Conservation (phyloP, 768 basidiomycete species). For the Naganishia onofrii region DNA sequence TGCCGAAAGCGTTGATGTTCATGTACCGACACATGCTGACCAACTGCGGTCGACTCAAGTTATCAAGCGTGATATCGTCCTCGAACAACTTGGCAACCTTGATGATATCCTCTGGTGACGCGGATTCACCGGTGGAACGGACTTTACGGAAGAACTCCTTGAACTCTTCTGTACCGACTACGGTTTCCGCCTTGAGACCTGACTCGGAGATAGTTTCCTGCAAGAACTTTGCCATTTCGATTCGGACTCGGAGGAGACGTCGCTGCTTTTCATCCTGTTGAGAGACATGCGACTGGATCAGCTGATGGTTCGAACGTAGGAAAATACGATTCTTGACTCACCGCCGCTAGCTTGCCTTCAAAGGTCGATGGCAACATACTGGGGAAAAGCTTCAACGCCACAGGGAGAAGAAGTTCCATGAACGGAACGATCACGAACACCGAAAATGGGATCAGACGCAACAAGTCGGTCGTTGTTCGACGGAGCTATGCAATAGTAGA, state of each 20-base stretch:
- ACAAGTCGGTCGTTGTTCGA: constrained; percentile 86
- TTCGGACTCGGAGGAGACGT: constrained; percentile 85
- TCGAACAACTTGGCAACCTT: constrained; percentile 95
- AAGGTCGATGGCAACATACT: constrained; percentile 99
- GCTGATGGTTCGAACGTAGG: background rate
- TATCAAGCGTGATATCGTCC: constrained; percentile 96
- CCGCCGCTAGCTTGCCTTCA: constrained; percentile 92
- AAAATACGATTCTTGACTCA: constrained; percentile 50
- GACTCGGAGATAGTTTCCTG: constrained; percentile 96
- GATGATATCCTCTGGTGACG: constrained; percentile 81
- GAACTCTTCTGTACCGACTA: constrained; percentile 91
- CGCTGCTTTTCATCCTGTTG: constrained; percentile 92
- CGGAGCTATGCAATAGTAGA: constrained; percentile 61
- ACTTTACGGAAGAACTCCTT: constrained; percentile 99
- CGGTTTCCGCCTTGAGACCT: constrained; percentile 81
- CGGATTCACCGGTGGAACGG: constrained; percentile 90
- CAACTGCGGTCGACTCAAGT: constrained; percentile 94
- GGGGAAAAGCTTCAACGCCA: constrained; percentile 94
- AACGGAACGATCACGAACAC: constrained; percentile 95
- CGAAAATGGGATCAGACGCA: constrained; percentile 90
- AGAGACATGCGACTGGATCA: constrained; percentile 25
- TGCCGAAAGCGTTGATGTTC: constrained; percentile 97
- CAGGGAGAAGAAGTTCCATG: constrained; percentile 94
- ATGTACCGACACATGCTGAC: constrained; percentile 97
- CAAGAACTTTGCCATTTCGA: constrained; percentile 99